Evolutionary conservation across 352 stramenopile genomes (phyloP).

Genomic region (Peronospora destructor): DNA sequence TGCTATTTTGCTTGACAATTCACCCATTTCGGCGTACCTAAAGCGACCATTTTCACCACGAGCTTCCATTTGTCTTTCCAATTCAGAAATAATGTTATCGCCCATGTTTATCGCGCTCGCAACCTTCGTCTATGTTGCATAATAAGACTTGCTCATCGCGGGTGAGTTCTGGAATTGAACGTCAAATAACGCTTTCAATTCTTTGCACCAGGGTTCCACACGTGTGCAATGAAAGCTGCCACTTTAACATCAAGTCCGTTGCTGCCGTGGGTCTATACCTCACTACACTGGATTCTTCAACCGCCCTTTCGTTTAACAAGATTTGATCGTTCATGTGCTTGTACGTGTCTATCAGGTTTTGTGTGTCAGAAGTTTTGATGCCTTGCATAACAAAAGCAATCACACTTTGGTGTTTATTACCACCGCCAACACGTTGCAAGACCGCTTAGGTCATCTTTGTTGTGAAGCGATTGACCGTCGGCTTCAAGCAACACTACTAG

Average conservation of each 20-base stretch:
- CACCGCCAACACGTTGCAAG: background rate
- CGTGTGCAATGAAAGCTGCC: constrained; percentile 31
- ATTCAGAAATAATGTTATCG: constrained; percentile 11
- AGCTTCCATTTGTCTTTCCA: constrained; percentile 22
- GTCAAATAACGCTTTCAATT: constrained; percentile 14
- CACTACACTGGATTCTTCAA: constrained; percentile 25
- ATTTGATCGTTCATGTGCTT: constrained; percentile 35
- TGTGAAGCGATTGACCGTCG: background rate
- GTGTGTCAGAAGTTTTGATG: constrained; percentile 10
- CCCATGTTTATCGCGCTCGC: constrained; percentile 10
- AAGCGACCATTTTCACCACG: constrained; percentile 13
- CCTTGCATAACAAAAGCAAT: constrained; percentile 3
- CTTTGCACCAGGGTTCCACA: constrained; percentile 13
- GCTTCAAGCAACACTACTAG: constrained; percentile 1
- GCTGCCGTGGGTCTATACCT: constrained; percentile 24
- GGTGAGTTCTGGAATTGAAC: background rate
- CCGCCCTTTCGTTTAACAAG: constrained; percentile 34
- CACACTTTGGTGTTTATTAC: constrained; percentile 1
- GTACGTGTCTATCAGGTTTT: constrained; percentile 26
- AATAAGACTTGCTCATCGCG: constrained; percentile 15
- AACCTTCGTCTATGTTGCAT: constrained; percentile 21
- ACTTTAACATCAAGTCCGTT: constrained; percentile 33
- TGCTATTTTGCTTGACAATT: constrained; percentile 31
- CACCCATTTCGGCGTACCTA: constrained; percentile 27
- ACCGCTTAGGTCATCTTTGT: background rate